Evolutionary conservation across 208 protist genomes (phyloP).

Genomic region (Sergeia podlipaevii): DNA sequence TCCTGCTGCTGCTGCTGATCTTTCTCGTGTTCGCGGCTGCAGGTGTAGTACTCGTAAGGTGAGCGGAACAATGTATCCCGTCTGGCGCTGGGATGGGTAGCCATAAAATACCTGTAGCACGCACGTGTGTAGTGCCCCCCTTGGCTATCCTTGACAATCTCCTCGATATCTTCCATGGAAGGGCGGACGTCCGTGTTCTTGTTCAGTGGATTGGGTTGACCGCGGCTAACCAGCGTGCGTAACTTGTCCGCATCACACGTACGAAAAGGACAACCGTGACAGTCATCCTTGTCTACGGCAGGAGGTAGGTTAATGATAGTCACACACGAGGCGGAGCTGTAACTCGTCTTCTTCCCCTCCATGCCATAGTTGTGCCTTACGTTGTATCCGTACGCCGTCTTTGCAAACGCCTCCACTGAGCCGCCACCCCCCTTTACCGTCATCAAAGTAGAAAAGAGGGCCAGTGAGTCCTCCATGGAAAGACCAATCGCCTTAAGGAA

Average conservation of each 20-base stretch:
- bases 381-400: slow-evolving; percentile 90
- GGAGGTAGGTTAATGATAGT: slow-evolving; percentile 84
- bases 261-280: slow-evolving; percentile 91
- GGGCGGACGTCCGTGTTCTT: slow-evolving; percentile 37
- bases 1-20: slow-evolving; percentile 2
- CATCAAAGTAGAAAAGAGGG: slow-evolving; percentile 85
- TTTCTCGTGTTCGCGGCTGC: slow-evolving; percentile 53
- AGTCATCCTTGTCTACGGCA: slow-evolving; percentile 72
- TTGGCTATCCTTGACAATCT: slow-evolving; percentile 84
- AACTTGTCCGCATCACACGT: slow-evolving; percentile 73
- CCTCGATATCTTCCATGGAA: slow-evolving; percentile 69
- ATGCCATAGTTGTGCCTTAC: slow-evolving; percentile 90
- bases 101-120: slow-evolving; percentile 90
- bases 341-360: slow-evolving; percentile 91
- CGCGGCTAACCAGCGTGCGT: slow-evolving; percentile 34
- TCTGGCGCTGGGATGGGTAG: slow-evolving; percentile 69
- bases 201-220: slow-evolving; percentile 53
- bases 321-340: slow-evolving; percentile 77
- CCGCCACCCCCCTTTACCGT: slow-evolving; percentile 68
- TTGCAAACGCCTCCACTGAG: slow-evolving; percentile 65
- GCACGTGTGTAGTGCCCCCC: slow-evolving; percentile 87
- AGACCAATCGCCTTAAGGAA: slow-evolving; percentile 92
- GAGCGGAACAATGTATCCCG: slow-evolving; percentile 88
- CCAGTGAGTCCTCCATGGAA: slow-evolving; percentile 75
- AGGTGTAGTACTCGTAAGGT: slow-evolving; percentile 82